Conservation (phyloP, 2,329 filamentous ascomycete genomes). For the Beauveria australis region DNA sequence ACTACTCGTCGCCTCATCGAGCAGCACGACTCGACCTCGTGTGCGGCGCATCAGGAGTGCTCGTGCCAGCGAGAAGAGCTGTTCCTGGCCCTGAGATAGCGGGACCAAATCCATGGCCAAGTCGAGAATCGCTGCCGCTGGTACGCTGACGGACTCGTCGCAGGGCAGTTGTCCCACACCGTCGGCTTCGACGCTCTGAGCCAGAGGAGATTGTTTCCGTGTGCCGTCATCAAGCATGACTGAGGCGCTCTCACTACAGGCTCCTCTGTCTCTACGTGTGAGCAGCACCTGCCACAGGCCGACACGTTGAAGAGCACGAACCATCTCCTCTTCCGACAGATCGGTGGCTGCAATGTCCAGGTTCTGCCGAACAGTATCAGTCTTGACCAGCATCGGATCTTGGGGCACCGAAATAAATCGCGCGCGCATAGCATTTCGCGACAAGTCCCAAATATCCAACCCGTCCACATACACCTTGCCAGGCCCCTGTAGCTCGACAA, state of each 20-base stretch:
- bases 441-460: constrained; percentile 30
- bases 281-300: background rate
- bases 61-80: constrained; percentile 2
- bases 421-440: constrained; percentile 31
- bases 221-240: background rate
- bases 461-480: constrained; percentile 35
- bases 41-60: background rate
- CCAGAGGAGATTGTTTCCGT: background rate
- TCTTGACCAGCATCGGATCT: constrained; percentile 13
- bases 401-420: constrained; percentile 22
- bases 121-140: background rate
- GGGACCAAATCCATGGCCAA: constrained; percentile 2
- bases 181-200: background rate
- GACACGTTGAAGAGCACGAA: background rate
- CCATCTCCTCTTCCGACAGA: constrained; percentile 13
- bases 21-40: constrained; percentile 12
- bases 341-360: constrained; percentile 8
- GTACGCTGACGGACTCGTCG: background rate
- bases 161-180: background rate
- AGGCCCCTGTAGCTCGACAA: constrained; percentile 29
- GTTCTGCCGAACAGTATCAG: constrained; percentile 12
- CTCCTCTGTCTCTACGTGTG: background rate
- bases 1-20: constrained; percentile 10
- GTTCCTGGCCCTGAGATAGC: constrained; percentile 3
- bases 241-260: background rate